Conservation (phyloP, 2,329 filamentous ascomycete genomes). For the Dissoconium aciculare region DNA sequence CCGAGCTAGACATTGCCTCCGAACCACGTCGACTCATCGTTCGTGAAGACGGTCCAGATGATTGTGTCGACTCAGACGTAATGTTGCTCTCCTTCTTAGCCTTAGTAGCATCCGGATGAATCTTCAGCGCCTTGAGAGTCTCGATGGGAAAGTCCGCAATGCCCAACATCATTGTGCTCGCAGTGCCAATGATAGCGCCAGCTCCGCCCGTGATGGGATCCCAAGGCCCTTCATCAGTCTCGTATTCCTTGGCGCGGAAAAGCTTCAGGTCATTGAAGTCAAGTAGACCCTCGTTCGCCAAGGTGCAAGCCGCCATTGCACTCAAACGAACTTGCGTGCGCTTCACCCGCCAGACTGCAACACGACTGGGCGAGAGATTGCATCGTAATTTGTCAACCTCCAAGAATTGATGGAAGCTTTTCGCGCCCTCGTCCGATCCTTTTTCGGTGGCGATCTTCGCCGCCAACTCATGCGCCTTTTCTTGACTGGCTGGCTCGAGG, state of each 20-base stretch:
- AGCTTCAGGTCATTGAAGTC: conserved; percentile 59
- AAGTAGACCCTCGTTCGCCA: conserved; percentile 50
- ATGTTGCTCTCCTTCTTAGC: conserved; percentile 16
- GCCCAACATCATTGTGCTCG: conserved; percentile 66
- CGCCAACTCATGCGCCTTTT: conserved; percentile 27
- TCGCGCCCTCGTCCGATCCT: conserved; percentile 29
- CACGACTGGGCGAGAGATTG: conserved; percentile 48
- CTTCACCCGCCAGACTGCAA: conserved; percentile 62
- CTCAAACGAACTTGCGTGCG: conserved; percentile 53
- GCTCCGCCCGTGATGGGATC: conserved; percentile 68
- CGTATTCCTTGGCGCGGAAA: conserved; percentile 51
- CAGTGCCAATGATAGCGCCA: conserved; percentile 65
- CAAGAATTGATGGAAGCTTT: conserved; percentile 37
- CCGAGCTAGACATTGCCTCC: conserved; percentile 1
- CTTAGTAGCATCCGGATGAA: conserved; percentile 24
- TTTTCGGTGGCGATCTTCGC: conserved; percentile 29
- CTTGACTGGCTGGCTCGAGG: conserved; percentile 25
- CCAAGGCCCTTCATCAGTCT: conserved; percentile 61
- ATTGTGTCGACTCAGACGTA: conserved; percentile 6
- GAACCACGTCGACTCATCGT: not conserved
- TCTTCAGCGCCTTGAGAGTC: conserved; percentile 35
- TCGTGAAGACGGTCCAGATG: not conserved
- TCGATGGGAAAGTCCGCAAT: conserved; percentile 56
- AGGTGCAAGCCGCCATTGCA: conserved; percentile 53
- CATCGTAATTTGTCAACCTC: conserved; percentile 54